Evolutionary conservation across 805 yeast species (phyloP).

Genomic region (Cyberlindnera galapagoensis): DNA sequence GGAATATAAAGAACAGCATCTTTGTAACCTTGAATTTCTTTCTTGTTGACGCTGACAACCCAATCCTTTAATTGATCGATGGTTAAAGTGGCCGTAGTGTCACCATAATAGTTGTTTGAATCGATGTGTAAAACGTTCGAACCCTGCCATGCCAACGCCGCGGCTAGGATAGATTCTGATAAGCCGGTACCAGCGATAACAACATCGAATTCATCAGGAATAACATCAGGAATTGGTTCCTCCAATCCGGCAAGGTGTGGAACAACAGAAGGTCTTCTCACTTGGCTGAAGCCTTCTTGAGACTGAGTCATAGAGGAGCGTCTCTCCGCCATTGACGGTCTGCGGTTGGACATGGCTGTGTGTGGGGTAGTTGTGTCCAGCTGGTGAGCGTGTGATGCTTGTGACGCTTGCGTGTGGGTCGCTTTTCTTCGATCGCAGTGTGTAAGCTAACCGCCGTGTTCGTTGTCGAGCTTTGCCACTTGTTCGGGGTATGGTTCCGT

Average conservation of each 20-base stretch:
- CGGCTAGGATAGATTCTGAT: constrained; percentile 81
- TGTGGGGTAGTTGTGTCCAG: constrained; percentile 1
- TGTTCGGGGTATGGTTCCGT: too few relatives aligned
- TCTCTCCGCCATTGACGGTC: constrained; percentile 64
- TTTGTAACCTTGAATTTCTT: constrained; percentile 33
- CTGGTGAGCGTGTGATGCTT: neutral
- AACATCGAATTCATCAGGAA: constrained; percentile 78
- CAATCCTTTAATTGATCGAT: constrained; percentile 80
- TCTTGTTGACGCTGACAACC: constrained; percentile 63
- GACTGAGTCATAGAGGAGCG: constrained; percentile 42
- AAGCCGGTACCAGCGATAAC: constrained; percentile 91
- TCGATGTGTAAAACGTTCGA: constrained; percentile 90
- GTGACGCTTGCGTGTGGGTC: too few relatives aligned
- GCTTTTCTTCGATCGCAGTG: too few relatives aligned
- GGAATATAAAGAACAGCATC: constrained; percentile 83
- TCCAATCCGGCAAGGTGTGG: constrained; percentile 77
- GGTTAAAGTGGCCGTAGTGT: constrained; percentile 76
- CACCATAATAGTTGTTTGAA: constrained; percentile 81
- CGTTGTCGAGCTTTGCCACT: too few relatives aligned
- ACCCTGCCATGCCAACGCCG: constrained; percentile 98
- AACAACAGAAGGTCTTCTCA: constrained; percentile 31
- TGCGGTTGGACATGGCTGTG: constrained; percentile 32
- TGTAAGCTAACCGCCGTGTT: too few relatives aligned
- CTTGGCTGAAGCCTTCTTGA: constrained; percentile 7
- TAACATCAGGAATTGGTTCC: constrained; percentile 53